Conservation (phyloP, 2,329 filamentous ascomycete genomes). For the Aspergillus pseudonomiae region DNA sequence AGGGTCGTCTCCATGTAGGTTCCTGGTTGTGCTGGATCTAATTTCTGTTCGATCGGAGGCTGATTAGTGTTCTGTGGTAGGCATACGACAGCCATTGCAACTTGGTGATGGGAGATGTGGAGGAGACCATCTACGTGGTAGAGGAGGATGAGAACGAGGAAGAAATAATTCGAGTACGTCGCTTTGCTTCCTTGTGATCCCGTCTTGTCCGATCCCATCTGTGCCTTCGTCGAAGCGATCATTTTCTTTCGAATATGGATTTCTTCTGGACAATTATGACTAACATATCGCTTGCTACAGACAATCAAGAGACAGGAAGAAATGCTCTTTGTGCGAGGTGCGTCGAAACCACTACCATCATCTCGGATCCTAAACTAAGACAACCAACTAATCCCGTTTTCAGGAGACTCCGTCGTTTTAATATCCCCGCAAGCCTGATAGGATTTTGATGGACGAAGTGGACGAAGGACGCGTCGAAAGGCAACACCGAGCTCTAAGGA, state of each 20-base stretch:
- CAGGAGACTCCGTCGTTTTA: slow-evolving; percentile 73
- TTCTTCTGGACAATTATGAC: neutral
- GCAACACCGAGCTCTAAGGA: neutral
- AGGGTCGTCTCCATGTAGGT: slow-evolving; percentile 89
- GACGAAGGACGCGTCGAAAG: neutral
- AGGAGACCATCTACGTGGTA: slow-evolving; percentile 93
- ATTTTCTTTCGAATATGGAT: neutral
- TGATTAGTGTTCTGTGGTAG: slow-evolving; percentile 50
- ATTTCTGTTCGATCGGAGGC: neutral
- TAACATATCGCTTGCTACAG: slow-evolving; percentile 47
- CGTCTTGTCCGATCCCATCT: neutral
- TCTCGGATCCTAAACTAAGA: neutral
- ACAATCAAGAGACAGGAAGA: slow-evolving; percentile 96
- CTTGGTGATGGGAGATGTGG: slow-evolving; percentile 90
- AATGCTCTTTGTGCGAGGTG: slow-evolving; percentile 97
- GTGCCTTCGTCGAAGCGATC: neutral
- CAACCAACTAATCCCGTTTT: slow-evolving; percentile 22
- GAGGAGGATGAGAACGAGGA: slow-evolving; percentile 82
- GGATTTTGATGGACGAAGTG: neutral
- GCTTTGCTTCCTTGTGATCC: neutral
- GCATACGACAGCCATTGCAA: slow-evolving; percentile 99
- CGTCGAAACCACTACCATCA: slow-evolving; percentile 28
- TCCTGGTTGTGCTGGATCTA: neutral
- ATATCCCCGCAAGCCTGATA: slow-evolving; percentile 64
- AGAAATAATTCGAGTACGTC: slow-evolving; percentile 69